phyloP scores from a whole-genome alignment of 345 rosid genomes.

The Isatis tinctoria region DNA sequence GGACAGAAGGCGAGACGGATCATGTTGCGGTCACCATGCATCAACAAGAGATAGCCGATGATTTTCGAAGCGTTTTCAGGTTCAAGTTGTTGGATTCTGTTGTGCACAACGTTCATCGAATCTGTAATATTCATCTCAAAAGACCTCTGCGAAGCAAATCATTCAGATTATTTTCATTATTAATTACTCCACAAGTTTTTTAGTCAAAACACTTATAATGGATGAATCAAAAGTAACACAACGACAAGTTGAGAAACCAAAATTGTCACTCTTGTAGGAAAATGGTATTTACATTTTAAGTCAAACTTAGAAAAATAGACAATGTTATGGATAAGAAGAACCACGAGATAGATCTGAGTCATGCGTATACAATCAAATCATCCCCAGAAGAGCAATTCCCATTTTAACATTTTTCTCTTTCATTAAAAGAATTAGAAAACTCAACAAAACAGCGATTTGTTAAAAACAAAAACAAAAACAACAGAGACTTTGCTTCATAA shows the following conservation, averaged over 20 bases:
- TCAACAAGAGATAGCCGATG: constrained; percentile 66
- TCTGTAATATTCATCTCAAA: constrained; percentile 70
- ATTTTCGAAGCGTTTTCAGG: constrained; percentile 84
- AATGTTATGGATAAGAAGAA: neutral
- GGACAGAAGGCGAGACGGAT: constrained; percentile 84
- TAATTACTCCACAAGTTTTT: neutral
- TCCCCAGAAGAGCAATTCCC: no score
- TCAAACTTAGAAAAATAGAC: constrained; percentile 5
- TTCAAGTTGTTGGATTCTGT: constrained; percentile 75
- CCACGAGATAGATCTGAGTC: constrained; percentile 4
- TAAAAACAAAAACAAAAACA: neutral
- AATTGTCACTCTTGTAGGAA: no score
- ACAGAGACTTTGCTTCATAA: neutral
- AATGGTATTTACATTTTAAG: constrained; percentile 5
- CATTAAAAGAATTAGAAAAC: neutral
- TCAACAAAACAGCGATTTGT: neutral
- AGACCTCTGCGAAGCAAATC: neutral
- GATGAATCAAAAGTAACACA: constrained; percentile 4
- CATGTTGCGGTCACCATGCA: constrained; percentile 79
- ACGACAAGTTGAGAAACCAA: constrained; percentile 7
- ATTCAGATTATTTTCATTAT: neutral
- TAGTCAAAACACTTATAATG: constrained; percentile 16
- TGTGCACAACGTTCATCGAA: constrained; percentile 73
- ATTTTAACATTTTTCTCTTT: neutral
- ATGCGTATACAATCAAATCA: constrained; percentile 13